phyloP scores from a whole-genome alignment of 2,329 filamentous ascomycete genomes.

The Scytalidium lignicola region DNA sequence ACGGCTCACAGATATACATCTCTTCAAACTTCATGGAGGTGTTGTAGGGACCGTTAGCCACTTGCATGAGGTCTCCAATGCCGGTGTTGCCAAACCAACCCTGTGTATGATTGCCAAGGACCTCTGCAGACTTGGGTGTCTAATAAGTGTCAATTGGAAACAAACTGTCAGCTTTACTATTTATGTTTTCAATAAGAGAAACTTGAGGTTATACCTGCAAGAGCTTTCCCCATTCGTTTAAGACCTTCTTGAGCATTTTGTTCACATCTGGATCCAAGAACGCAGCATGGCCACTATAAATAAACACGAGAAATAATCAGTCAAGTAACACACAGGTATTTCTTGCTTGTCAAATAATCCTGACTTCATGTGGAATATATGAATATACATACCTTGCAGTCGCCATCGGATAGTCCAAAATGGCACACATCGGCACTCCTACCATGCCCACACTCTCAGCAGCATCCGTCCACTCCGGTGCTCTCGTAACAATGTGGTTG shows the following conservation, averaged over 20 bases:
- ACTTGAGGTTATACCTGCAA: conserved; percentile 33
- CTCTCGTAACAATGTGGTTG: conserved; percentile 51
- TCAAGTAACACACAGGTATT: too few relatives aligned
- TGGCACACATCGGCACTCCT: conserved; percentile 46
- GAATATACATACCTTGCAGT: conserved; percentile 31
- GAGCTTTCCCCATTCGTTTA: conserved; percentile 54
- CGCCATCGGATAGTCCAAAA: conserved; percentile 53
- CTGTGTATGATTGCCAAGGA: conserved; percentile 36
- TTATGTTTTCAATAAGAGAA: too few relatives aligned
- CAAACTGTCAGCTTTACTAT: neutral
- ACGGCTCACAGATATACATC: conserved; percentile 55
- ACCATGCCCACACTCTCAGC: conserved; percentile 47
- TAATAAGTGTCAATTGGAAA: conserved; percentile 15
- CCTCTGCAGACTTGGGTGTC: conserved; percentile 49
- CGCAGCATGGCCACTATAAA: conserved; percentile 47
- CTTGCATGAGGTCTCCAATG: conserved; percentile 33
- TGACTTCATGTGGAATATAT: too few relatives aligned
- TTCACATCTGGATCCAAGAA: conserved; percentile 53
- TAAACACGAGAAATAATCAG: too few relatives aligned
- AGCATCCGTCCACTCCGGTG: conserved; percentile 48
- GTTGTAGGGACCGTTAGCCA: neutral
- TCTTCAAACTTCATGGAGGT: conserved; percentile 42
- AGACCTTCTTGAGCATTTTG: conserved; percentile 45
- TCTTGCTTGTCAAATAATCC: too few relatives aligned
- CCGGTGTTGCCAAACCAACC: conserved; percentile 54